Percentiles rank a stretch among this genome's conserved stretches.
Evolutionary conservation across 352 stramenopile genomes (phyloP).

Genomic region (Globisporangium mamillatum): DNA sequence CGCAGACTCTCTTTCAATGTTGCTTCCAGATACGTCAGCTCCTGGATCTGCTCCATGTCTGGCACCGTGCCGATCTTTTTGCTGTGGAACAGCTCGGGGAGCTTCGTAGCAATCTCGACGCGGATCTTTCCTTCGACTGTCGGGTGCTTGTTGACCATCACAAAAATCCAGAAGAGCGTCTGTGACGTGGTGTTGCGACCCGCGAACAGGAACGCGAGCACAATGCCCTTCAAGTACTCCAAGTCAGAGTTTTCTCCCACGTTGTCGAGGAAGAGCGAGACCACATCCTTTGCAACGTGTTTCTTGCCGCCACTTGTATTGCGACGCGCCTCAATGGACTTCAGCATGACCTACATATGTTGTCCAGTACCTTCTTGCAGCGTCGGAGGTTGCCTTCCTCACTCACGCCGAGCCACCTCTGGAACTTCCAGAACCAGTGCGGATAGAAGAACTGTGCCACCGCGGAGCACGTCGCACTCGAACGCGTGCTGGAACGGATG

Average conservation of each 20-base stretch:
- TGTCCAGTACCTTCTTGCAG: slow-evolving; percentile 44
- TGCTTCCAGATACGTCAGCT: slow-evolving; percentile 49
- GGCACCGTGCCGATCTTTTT: slow-evolving; percentile 17
- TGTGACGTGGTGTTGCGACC: slow-evolving; percentile 75
- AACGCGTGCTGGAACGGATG: slow-evolving; percentile 55
- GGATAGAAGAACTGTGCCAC: slow-evolving; percentile 32
- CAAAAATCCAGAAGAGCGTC: slow-evolving; percentile 74
- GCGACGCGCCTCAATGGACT: slow-evolving; percentile 27
- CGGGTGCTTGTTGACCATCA: slow-evolving; percentile 49
- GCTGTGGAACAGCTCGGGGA: slow-evolving; percentile 15
- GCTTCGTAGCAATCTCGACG: slow-evolving; percentile 33
- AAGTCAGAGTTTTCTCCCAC: slow-evolving; percentile 15
- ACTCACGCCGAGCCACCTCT: slow-evolving; percentile 37
- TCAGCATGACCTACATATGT: slow-evolving; percentile 40
- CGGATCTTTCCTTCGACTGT: slow-evolving; percentile 43
- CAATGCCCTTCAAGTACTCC: slow-evolving; percentile 61
- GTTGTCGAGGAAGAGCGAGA: slow-evolving; percentile 49
- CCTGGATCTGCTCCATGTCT: slow-evolving; percentile 40
- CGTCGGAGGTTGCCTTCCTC: slow-evolving; percentile 33
- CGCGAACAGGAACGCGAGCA: slow-evolving; percentile 82
- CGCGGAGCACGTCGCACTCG: slow-evolving; percentile 28
- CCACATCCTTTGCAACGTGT: slow-evolving; percentile 25
- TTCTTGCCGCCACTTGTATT: background rate
- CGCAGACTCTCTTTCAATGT: slow-evolving; percentile 59
- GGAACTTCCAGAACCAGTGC: slow-evolving; percentile 48